Base-by-base conservation (phyloP, 345 rosid genomes). In the Pugionium cornutum region DNA sequence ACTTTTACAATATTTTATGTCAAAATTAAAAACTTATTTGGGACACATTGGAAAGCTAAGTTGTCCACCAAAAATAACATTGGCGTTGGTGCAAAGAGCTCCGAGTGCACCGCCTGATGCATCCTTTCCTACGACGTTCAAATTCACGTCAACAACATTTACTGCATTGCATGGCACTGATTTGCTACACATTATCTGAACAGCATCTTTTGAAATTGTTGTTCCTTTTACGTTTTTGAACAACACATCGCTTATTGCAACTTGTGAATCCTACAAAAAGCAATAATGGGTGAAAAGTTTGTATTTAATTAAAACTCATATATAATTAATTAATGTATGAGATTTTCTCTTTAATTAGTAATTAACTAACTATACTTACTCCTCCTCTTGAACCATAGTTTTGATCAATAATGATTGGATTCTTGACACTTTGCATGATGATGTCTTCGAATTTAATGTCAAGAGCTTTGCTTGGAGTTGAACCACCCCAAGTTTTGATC, bases 341-440 rank as follows among this genome's bases (percentile, higher is more conserved):
- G 18, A 18, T 18, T 18, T 18, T 18, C 18, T 18, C 18, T 18
- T 18, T 18, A 18, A 18, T 18, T 18, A 18, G 18, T 18, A 18
- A 18, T 18, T 18, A 18, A 18, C 18, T 18, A 18, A 18, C 18
- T 40, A 35, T 48, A 56, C 76, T 73, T 67, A 74, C 77, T 34
- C 77, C 77, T n/a, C 68, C 68, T 74, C 77, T 74, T 59, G 77
- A 60, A 52, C 79, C 71, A 26, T 76, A 76, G 60, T 76, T 58
- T 70, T 76, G 79, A 4, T 76, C 79, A 60, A 76, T 76, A 48
- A 69, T 69, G 36, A 76, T 76, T 39, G 79, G 79, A 57, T 70
- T 76, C 53, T 69, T 70, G 35, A 76, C 79, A 7, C 4, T 35
- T 0, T 36, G 4, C 79, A 76, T 76, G 45, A 32, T 34, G 44